Base-by-base conservation (phyloP, 495 filamentous ascomycete genomes). In the Hamigera avellanea region DNA sequence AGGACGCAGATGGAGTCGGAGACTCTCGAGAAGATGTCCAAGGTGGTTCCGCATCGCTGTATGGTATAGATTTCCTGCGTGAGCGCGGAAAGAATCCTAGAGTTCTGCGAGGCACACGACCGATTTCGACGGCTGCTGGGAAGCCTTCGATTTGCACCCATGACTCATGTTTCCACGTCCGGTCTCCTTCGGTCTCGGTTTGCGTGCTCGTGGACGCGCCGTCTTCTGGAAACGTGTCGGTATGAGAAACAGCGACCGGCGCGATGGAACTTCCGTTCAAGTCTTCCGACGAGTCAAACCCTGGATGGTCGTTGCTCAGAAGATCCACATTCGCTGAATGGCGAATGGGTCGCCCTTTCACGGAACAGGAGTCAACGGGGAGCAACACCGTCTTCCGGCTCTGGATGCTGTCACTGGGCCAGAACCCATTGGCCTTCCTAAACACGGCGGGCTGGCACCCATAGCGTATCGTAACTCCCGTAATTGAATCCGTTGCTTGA, bases 31-130 rank as follows among this genome's bases (percentile, higher is more conserved):
- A 54, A 42, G 50, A 63, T 55, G n/a, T 44, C 48, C 43, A 45
- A 19, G 35, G 35, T 41, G 33, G 50, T 45, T 46, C 66, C 52
- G 45, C 52, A 51, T 58, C 69, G 4, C 71, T 72, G 35, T 63
- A 66, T 14, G 61, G 61, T 8, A 73, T 59, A 6, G 70, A 78
- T 71, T 93, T 95, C 68, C 86, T 84, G 48, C 91, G 73, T 1
- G 86, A 75, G 10, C 85, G 86, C 1, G 91, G 89, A 50, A 95
- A 96, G 58, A 87, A 95, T 18, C 89, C 91, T 14, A 95, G 64
- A 2, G 81, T 71, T 57, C 78, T 76, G 34, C 85, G 77, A 16
- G 85, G 73, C 27, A 98, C 75, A 21, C 89, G 76, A 4, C 80
- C 89, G 27, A 98, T 93, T 54, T 95, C 82, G 31, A 91, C 80